Conservation (phyloP, 169 alveolate genomes). For the Cryptosporidium parvum region DNA sequence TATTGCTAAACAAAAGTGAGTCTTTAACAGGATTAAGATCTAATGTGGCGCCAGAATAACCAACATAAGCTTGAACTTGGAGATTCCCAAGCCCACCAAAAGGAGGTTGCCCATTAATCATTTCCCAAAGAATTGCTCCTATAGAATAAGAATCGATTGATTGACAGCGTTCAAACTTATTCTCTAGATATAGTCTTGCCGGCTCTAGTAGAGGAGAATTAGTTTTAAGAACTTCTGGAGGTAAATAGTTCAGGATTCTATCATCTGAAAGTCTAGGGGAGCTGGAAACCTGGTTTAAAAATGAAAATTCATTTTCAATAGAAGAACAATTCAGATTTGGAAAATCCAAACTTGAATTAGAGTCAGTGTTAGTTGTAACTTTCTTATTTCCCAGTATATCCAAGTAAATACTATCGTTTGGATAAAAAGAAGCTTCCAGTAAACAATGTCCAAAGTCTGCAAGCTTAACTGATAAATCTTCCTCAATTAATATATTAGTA, state of each 20-base stretch:
- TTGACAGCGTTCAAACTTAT: slow-evolving; percentile 22
- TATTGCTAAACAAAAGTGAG: background rate
- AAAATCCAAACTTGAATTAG: background rate
- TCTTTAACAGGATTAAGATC: slow-evolving; percentile 11
- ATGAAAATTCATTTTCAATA: slow-evolving; percentile 6
- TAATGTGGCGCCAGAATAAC: slow-evolving; percentile 28
- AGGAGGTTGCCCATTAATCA: slow-evolving; percentile 71
- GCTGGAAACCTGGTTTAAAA: background rate
- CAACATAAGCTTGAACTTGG: slow-evolving; percentile 61
- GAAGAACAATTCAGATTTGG: background rate
- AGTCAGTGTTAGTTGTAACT: background rate
- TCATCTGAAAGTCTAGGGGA: slow-evolving; percentile 44
- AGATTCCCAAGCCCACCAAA: slow-evolving; percentile 53
- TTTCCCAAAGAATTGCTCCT: slow-evolving; percentile 61
- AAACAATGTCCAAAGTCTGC: slow-evolving; percentile 65
- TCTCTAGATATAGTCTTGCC: slow-evolving; percentile 29
- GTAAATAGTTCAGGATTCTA: slow-evolving; percentile 27
- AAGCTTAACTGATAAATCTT: slow-evolving; percentile 35
- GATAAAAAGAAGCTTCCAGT: slow-evolving; percentile 60
- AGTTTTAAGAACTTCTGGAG: slow-evolving; percentile 39
- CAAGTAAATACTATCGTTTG: background rate
- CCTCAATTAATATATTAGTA: slow-evolving; percentile 38
- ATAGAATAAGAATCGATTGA: slow-evolving; percentile 41
- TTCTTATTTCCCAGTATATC: background rate
- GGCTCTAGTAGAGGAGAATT: slow-evolving; percentile 42